phyloP scores from a whole-genome alignment of 2,329 filamentous ascomycete species.

The Ascochyta pisi region DNA sequence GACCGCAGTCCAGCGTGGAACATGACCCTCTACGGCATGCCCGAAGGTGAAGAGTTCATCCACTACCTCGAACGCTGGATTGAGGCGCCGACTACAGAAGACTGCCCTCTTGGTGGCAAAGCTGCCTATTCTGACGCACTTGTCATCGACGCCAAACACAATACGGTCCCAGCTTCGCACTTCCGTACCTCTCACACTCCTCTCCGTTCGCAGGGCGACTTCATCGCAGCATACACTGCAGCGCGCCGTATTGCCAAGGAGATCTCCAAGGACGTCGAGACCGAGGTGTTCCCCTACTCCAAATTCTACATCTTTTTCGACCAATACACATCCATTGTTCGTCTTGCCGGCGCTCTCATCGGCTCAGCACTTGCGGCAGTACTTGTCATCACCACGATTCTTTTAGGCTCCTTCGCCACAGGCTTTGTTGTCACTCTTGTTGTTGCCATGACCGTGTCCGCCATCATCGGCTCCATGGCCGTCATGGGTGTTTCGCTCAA shows the following conservation, averaged over 20 bases:
- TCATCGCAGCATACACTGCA: constrained; percentile 87
- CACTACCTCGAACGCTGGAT: constrained; percentile 86
- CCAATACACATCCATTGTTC: constrained; percentile 87
- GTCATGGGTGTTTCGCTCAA: constrained; percentile 88
- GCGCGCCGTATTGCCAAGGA: constrained; percentile 86
- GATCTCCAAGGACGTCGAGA: constrained; percentile 72
- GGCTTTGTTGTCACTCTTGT: constrained; percentile 83
- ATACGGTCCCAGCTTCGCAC: constrained; percentile 80
- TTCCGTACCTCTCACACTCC: constrained; percentile 92
- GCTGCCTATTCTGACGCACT: constrained; percentile 87
- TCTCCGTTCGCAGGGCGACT: constrained; percentile 85
- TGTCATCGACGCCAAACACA: constrained; percentile 72
- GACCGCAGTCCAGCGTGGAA: constrained; percentile 84
- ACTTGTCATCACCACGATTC: constrained; percentile 76
- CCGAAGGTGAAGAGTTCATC: constrained; percentile 88
- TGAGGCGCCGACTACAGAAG: constrained; percentile 75
- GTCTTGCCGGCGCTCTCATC: constrained; percentile 78
- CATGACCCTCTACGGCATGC: constrained; percentile 87
- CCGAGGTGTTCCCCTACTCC: constrained; percentile 93
- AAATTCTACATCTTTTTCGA: constrained; percentile 99
- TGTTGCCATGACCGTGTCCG: constrained; percentile 90
- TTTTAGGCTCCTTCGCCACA: constrained; percentile 84
- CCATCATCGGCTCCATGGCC: constrained; percentile 96
- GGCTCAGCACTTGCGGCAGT: constrained; percentile 86
- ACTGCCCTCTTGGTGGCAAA: constrained; percentile 86